These are phyloP conservation scores for Globisporangium apiculatum DNA, from an alignment of 352 stramenopile species.

Conservation along the genomic window DNA sequence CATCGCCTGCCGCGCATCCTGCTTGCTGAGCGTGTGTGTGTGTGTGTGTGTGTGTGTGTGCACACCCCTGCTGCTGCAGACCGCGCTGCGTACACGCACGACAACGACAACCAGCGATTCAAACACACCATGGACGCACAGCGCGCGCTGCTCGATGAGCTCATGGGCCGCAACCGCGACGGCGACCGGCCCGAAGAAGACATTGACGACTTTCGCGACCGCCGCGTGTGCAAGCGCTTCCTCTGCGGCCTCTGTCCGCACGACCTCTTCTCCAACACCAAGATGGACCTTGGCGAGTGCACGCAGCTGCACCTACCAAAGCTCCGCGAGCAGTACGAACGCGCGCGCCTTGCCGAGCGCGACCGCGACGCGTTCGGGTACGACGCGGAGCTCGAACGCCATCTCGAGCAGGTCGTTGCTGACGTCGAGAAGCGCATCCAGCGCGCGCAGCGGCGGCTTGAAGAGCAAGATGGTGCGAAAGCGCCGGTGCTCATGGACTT, in stretches of 20 bases:
- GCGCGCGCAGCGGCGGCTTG: constrained; percentile 56
- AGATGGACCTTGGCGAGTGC: constrained; percentile 78
- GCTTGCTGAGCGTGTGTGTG: too few relatives aligned
- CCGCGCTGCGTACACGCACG: too few relatives aligned
- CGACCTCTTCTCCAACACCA: constrained; percentile 88
- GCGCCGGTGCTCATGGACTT: constrained; percentile 38
- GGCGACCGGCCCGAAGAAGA: constrained; percentile 79
- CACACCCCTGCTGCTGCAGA: too few relatives aligned
- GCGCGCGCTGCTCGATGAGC: constrained; percentile 79
- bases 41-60: too few relatives aligned
- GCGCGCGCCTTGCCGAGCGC: constrained; percentile 13
- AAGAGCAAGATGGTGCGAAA: constrained; percentile 49
- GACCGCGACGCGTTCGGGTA: constrained; percentile 53
- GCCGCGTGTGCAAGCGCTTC: constrained; percentile 74
- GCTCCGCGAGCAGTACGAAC: constrained; percentile 57
- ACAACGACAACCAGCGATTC: too few relatives aligned
- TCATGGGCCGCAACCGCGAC: constrained; percentile 91
- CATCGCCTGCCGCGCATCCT: too few relatives aligned
- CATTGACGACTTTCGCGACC: constrained; percentile 59
- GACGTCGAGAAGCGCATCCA: constrained; percentile 85
- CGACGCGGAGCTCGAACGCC: constrained; percentile 56
- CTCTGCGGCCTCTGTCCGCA: constrained; percentile 81
- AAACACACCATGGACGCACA: constrained; percentile 60
- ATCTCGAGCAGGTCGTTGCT: constrained; percentile 49
- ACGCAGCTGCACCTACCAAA: constrained; percentile 60